Evolutionary conservation across 2,329 filamentous ascomycete species (phyloP).

Genomic region (Xylaria polymorpha): DNA sequence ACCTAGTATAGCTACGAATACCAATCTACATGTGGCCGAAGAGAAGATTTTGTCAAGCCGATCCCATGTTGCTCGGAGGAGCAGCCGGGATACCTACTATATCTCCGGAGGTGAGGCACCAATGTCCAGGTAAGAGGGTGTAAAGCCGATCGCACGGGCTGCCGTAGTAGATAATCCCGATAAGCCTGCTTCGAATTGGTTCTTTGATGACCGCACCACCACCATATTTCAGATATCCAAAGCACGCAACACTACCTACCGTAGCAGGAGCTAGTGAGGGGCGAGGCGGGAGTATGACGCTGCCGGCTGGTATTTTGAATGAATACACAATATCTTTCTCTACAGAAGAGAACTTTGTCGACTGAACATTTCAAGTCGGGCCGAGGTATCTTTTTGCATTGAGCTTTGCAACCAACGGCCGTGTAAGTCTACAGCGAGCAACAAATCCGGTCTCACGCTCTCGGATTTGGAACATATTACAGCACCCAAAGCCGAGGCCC

Average conservation of each 20-base stretch:
- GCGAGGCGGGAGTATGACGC: too few relatives aligned
- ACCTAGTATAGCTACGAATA: too few relatives aligned
- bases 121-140: neutral
- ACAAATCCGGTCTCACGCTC: conserved; percentile 7
- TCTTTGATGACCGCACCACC: neutral
- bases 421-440: neutral
- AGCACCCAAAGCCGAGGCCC: conserved; percentile 6
- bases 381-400: neutral
- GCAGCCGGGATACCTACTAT: neutral
- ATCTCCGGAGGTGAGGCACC: conserved; percentile 8
- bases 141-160: neutral
- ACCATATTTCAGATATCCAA: too few relatives aligned
- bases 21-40: neutral
- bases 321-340: neutral
- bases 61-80: neutral
- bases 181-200: neutral
- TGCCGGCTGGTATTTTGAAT: too few relatives aligned
- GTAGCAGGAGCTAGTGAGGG: too few relatives aligned
- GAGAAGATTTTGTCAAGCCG: neutral
- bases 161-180: neutral
- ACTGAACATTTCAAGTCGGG: neutral
- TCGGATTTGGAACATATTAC: conserved; percentile 11
- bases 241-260: too few relatives aligned
- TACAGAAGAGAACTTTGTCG: neutral
- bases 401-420: neutral